Percentiles rank a stretch among this genome's conserved stretches.
These are phyloP conservation scores for Metschnikowia picachoensis DNA, from an alignment of 805 yeast species.

Conservation along the genomic window DNA sequence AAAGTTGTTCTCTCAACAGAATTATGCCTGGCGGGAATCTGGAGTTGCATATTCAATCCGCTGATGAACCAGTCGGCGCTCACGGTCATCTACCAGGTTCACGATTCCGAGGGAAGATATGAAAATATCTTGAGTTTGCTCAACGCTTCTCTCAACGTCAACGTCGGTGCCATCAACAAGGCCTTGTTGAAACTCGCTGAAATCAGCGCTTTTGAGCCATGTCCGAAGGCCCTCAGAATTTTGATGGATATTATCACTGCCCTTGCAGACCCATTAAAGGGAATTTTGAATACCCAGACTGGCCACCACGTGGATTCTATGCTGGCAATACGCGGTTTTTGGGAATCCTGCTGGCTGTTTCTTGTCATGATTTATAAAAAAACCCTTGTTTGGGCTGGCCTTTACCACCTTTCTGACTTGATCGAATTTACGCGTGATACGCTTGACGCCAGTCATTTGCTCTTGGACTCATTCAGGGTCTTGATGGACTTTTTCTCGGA, in stretches of 20 bases:
- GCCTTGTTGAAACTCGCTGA: slow-evolving; percentile 44
- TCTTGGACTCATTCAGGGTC: slow-evolving; percentile 64
- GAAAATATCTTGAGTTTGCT: slow-evolving; percentile 67
- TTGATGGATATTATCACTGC: slow-evolving; percentile 68
- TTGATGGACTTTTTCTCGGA: slow-evolving; percentile 20
- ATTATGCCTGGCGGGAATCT: slow-evolving; percentile 54
- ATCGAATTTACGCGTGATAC: slow-evolving; percentile 85
- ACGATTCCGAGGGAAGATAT: slow-evolving; percentile 68
- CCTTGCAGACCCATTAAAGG: slow-evolving; percentile 62
- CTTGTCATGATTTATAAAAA: slow-evolving; percentile 62
- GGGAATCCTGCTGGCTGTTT: slow-evolving; percentile 74
- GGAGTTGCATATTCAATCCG: slow-evolving; percentile 73
- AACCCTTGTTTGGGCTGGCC: slow-evolving; percentile 73
- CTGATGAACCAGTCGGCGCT: slow-evolving; percentile 65
- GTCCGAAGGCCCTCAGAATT: slow-evolving; percentile 70
- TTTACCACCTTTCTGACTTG: slow-evolving; percentile 51
- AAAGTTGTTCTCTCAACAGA: slow-evolving; percentile 21
- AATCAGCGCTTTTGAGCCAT: slow-evolving; percentile 60
- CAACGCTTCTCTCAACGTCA: slow-evolving; percentile 37
- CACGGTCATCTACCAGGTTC: slow-evolving; percentile 68
- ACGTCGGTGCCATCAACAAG: slow-evolving; percentile 46
- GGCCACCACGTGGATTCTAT: slow-evolving; percentile 4
- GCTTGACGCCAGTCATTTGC: slow-evolving; percentile 55
- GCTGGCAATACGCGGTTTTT: slow-evolving; percentile 40
- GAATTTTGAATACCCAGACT: slow-evolving; percentile 37